Evolutionary conservation across 495 filamentous ascomycete species (phyloP).

Genomic region (Aspergillus carlsbadensis): DNA sequence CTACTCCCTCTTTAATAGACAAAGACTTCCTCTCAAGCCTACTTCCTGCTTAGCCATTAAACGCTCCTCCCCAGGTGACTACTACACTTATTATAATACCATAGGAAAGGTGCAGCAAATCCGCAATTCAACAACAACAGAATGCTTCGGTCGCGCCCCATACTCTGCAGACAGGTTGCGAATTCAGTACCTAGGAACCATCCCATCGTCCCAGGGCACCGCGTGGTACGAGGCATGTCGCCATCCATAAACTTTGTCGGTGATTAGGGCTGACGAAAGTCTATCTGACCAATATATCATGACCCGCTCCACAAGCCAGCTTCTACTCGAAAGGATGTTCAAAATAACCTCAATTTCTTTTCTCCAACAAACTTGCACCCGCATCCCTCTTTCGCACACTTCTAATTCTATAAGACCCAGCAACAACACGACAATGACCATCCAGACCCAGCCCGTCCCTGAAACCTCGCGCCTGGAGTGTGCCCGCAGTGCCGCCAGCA

Average conservation of each 20-base stretch:
- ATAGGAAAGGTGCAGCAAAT: too few species aligned
- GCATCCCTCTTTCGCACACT: background rate
- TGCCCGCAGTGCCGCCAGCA: conserved; percentile 25
- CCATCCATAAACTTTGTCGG: background rate
- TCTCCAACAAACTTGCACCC: background rate
- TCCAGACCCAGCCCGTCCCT: conserved; percentile 17
- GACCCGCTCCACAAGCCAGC: too few species aligned
- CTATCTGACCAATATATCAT: too few species aligned
- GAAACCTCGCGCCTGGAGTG: conserved; percentile 24
- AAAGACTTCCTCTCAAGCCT: too few species aligned
- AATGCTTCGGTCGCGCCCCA: background rate
- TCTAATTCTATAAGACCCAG: too few species aligned
- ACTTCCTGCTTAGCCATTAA: too few species aligned
- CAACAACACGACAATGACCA: background rate
- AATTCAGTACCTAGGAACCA: background rate
- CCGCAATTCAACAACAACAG: too few species aligned
- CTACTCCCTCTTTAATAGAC: too few species aligned
- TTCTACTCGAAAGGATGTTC: background rate
- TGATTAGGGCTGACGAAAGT: background rate
- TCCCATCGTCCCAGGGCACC: background rate
- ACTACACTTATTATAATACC: too few species aligned
- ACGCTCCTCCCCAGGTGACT: too few species aligned
- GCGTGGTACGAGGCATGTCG: background rate
- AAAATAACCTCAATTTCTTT: background rate
- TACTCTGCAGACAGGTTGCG: too few species aligned